Evolutionary conservation across 306 rosid genomes (phyloP), one percentile per base, ranked within the genome.

Genomic region (Casuarina glauca): DNA sequence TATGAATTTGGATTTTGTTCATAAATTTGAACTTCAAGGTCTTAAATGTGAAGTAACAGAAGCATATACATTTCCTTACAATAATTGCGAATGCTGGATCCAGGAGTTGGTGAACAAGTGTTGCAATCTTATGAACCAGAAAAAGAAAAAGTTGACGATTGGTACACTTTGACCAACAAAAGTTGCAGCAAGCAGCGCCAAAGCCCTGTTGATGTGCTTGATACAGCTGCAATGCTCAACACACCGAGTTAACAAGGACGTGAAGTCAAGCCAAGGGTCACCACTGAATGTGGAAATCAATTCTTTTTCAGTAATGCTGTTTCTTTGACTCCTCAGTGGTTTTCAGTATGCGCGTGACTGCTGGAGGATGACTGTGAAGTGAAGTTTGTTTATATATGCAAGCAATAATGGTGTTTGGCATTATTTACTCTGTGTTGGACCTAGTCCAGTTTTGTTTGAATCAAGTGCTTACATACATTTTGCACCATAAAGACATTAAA

Each of bases 51-150:
- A 64, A 16, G 70, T 6, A 66, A 41, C 46, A 66, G 20, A 66
- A 66, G 49, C 15, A 41, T 16, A 17, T 35, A 17, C 50, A 17
- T 16, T 6, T 42, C 42, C 15, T 67, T 39, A 8, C 3, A 41
- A 67, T 42, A 16, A 42, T 4, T 67, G 2, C 0, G 44, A 13
- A 55, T 72, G 17, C 61, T 76, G 69, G 57, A 46, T 69, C 2
- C 66, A 86, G 87, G 90, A 81, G 69, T 83, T 9, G 82, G 82
- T 81, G 78, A 73, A 82, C 57, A 76, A 76, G 73, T 86, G 90
- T 73, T 78, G 43, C 78, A 69, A 78, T 38, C 78, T 81, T 42
- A 78, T 86, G 87, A 81, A 69, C 55, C 75, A 61, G 49, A 81
- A 61, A 0, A 78, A 75, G 74, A 26, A 26, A 26, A 26, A 26